These are phyloP conservation scores for Biscutella auriculata DNA, from an alignment of 441 rosid genomes.

Conservation along the genomic window DNA sequence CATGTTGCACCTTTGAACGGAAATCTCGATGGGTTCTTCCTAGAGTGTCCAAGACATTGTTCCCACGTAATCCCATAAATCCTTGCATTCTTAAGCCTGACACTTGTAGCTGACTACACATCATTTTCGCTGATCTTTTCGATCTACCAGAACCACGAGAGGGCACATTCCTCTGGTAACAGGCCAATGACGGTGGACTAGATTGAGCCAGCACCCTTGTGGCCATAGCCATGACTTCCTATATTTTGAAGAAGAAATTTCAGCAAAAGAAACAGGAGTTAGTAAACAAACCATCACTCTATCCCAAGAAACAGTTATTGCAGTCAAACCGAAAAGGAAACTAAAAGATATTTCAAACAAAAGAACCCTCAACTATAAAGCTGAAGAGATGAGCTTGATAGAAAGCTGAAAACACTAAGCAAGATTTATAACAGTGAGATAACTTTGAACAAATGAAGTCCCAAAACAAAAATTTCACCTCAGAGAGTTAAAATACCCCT, in stretches of 20 bases:
- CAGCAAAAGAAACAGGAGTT: too few relatives aligned
- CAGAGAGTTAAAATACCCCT: not conserved
- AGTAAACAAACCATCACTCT: too few relatives aligned
- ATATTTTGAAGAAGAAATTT: not conserved
- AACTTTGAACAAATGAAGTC: conserved; percentile 9
- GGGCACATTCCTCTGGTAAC: conserved; percentile 34
- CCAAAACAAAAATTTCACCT: not conserved
- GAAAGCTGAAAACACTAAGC: not conserved
- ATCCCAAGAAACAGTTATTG: too few relatives aligned
- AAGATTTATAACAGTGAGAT: not conserved
- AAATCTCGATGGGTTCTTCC: conserved; percentile 35
- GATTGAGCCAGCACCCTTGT: conserved; percentile 62
- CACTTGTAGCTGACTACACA: conserved; percentile 31
- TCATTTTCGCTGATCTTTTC: conserved; percentile 39
- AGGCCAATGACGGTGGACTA: conserved; percentile 41
- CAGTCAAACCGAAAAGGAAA: too few relatives aligned
- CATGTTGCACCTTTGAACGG: conserved; percentile 35
- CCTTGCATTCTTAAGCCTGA: conserved; percentile 41
- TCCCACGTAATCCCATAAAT: conserved; percentile 54
- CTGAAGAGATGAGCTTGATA: not conserved
- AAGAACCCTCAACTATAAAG: not conserved
- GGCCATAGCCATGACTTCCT: conserved; percentile 49
- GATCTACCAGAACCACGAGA: conserved; percentile 39
- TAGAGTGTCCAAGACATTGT: conserved; percentile 42
- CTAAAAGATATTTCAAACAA: too few relatives aligned